A percentile compares a stretch with the other conserved stretches of the same genome.
phyloP scores from a whole-genome alignment of 768 basidiomycete species.

The Cubamyces lactineus region DNA sequence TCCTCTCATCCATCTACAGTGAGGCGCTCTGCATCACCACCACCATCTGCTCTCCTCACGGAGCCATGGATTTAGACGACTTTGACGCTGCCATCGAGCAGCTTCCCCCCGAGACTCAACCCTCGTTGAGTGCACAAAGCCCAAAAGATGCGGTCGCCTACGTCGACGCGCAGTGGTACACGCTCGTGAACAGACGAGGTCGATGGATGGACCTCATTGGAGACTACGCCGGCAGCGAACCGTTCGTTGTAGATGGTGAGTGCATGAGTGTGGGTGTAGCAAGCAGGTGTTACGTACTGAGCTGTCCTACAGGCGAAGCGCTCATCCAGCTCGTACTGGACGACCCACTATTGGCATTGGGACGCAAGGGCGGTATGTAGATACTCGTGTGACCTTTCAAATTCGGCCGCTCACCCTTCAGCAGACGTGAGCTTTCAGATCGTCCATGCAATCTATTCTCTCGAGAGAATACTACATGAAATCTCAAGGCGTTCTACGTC shows the following conservation, averaged over 20 bases:
- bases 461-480: constrained; percentile 56
- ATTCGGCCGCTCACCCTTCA: background rate
- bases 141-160: constrained; percentile 20
- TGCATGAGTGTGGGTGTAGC: constrained; percentile 42
- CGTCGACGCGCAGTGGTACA: constrained; percentile 46
- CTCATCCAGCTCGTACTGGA: constrained; percentile 60
- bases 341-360: constrained; percentile 63
- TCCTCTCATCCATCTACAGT: background rate
- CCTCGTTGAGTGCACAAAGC: background rate
- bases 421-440: constrained; percentile 63
- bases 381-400: too few species aligned
- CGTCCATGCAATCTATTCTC: constrained; percentile 56
- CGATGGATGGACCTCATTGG: constrained; percentile 74
- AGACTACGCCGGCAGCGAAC: constrained; percentile 69
- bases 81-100: constrained; percentile 35
- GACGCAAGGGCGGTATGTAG: constrained; percentile 44
- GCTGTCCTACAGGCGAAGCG: constrained; percentile 53
- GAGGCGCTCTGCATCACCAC: background rate
- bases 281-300: constrained; percentile 55
- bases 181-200: constrained; percentile 38
- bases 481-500: constrained; percentile 52
- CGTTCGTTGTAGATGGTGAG: constrained; percentile 66
- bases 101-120: constrained; percentile 8
- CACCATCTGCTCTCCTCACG: background rate
- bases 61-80: constrained; percentile 44